Evolutionary conservation across 441 rosid genomes (phyloP), one percentile per base, ranked within the genome.

Genomic region (Hypseocharis bilobata): DNA sequence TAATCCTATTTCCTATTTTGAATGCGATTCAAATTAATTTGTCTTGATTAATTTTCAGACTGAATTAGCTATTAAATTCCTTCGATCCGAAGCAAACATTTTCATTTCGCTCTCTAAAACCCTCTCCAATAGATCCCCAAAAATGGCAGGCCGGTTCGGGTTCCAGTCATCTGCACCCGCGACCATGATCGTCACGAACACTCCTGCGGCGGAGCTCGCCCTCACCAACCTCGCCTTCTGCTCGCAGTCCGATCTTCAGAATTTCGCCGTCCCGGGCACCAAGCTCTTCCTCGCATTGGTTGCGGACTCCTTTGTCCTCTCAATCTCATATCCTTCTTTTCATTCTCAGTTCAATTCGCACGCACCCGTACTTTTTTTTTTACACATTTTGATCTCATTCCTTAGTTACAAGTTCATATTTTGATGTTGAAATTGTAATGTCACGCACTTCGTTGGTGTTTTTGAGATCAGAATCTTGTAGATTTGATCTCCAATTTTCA

Each of bases 211-310:
- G 44, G 96, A 85, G 79, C 92, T 93, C 51, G 99, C 89, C 40
- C 71, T 86, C 42, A 86, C 96, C 61, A 93, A 93, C 75, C 82
- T 87, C 55, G 96, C 91, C 23, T 93, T 87, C 84, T 84, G 90
- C 86, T 87, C 91, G 20, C 64, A 84, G 42, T 67, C 97, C 75
- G 97, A 91, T 85, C 83, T 88, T 62, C 88, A 76, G 68, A 77
- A 70, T 36, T 93, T 91, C 82, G 72, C 85, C 65, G 86, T 91
- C 70, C 96, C 95, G n/a, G 89, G 85, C 29, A 74, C 90, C 76
- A 86, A 76, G 72, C 85, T 83, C 73, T 82, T 77, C 81, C 78
- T 93, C 64, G 96, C 92, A 66, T 78, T 81, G 57, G 74, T 91
- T 27, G 87, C 73, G 34, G 86, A 87, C 23, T 73, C 77, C 68